Evolutionary conservation across 176 grass and related monocot genomes (phyloP).

Genomic region (Zizania latifolia): DNA sequence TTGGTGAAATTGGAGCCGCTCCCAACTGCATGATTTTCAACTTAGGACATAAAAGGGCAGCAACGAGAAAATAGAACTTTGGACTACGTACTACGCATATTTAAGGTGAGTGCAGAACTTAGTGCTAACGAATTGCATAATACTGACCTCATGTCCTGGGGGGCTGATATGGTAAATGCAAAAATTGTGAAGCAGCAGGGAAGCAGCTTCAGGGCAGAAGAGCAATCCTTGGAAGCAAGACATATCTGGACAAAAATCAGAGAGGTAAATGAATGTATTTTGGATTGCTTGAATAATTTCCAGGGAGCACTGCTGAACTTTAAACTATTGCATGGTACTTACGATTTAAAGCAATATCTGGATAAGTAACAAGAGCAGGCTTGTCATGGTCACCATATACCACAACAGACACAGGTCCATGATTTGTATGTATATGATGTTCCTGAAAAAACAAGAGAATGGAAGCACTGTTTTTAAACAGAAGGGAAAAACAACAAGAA

Average conservation of each 20-base stretch:
- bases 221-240: constrained; percentile 98
- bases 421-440: constrained; percentile 80
- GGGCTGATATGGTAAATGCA: constrained; percentile 99
- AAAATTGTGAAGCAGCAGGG: constrained; percentile 94
- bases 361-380: constrained; percentile 97
- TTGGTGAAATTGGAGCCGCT: constrained; percentile 78
- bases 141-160: constrained; percentile 91
- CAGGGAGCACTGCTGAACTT: neutral
- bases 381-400: constrained; percentile 93
- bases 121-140: constrained; percentile 4
- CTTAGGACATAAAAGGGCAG: constrained; percentile 20
- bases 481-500: neutral
- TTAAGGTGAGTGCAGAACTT: neutral
- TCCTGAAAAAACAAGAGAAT: constrained; percentile 55
- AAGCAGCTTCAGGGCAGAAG: constrained; percentile 89
- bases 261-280: neutral
- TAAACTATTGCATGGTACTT: constrained; percentile 22
- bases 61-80: constrained; percentile 29
- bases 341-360: constrained; percentile 92
- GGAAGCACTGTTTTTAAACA: constrained; percentile 7
- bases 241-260: constrained; percentile 61
- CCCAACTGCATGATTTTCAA: constrained; percentile 72
- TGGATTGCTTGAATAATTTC: neutral
- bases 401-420: constrained; percentile 84
- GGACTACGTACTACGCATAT: neutral